A percentile compares a stretch with the other conserved stretches of the same genome.
These are phyloP conservation scores for Coemansia sp. DNA, from an alignment of 192 early-diverging fungal genomes.

Conservation along the genomic window DNA sequence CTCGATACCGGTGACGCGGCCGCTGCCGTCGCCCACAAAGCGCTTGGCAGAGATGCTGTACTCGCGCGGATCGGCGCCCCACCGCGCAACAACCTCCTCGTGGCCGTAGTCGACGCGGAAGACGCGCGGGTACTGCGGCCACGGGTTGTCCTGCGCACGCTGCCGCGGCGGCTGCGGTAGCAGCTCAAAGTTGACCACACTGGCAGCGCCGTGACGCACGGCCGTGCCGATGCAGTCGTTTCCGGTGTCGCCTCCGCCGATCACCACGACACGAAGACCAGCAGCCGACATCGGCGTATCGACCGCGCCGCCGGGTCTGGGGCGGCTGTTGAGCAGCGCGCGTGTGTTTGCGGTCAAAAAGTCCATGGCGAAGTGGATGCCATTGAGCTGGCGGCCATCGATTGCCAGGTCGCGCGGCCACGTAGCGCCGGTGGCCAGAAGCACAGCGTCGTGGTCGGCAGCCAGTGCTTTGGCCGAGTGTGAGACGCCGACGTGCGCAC, in stretches of 20 bases:
- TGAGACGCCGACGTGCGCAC: conserved; percentile 86
- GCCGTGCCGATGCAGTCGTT: conserved; percentile 96
- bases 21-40: conserved; percentile 81
- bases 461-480: conserved; percentile 69
- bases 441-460: conserved; percentile 72
- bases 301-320: not conserved
- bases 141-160: conserved; percentile 90
- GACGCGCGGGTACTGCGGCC: conserved; percentile 95
- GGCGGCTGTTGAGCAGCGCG: conserved; percentile 60
- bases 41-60: conserved; percentile 95
- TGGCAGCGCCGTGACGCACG: conserved; percentile 85
- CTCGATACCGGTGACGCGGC: conserved; percentile 85
- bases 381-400: conserved; percentile 80
- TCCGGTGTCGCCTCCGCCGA: conserved; percentile 98
- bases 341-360: conserved; percentile 90
- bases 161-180: conserved; percentile 85
- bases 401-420: conserved; percentile 96
- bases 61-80: conserved; percentile 94
- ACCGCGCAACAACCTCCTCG: conserved; percentile 81
- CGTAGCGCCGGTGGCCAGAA: conserved; percentile 93
- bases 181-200: conserved; percentile 95
- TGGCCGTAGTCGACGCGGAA: conserved; percentile 98
- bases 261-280: conserved; percentile 92
- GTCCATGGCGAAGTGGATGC: conserved; percentile 99
- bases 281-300: conserved; percentile 65